These are phyloP conservation scores for Globisporangium nodosum DNA, from an alignment of 352 stramenopile species.

Conservation along the genomic window DNA sequence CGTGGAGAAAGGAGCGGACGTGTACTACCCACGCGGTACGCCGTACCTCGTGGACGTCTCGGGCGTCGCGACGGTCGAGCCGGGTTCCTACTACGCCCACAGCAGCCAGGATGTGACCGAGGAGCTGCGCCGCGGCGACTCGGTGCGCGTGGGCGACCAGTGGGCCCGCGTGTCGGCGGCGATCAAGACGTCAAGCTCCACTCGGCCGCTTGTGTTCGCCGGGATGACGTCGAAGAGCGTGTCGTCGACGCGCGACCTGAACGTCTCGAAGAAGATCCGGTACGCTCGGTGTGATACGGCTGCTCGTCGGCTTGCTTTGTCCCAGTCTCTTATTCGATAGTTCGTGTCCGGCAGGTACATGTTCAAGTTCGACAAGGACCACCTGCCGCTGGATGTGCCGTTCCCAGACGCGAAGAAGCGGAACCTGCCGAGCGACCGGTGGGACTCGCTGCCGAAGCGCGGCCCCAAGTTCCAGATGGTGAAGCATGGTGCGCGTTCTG, in stretches of 20 bases:
- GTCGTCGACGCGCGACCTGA: conserved; percentile 69
- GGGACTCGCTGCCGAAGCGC: conserved; percentile 64
- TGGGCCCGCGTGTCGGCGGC: conserved; percentile 80
- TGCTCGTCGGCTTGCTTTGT: conserved; percentile 5
- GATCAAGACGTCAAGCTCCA: conserved; percentile 67
- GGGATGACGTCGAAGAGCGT: conserved; percentile 73
- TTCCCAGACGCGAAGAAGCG: conserved; percentile 67
- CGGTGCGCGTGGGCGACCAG: conserved; percentile 67
- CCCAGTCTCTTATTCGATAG: too few species aligned
- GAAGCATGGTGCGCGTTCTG: conserved; percentile 50
- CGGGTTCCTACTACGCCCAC: conserved; percentile 61
- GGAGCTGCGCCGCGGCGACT: conserved; percentile 72
- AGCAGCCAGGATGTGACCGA: conserved; percentile 57
- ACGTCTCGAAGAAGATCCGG: conserved; percentile 78
- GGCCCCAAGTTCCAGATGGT: conserved; percentile 72
- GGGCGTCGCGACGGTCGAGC: conserved; percentile 63
- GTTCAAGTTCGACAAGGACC: conserved; percentile 82
- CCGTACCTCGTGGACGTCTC: conserved; percentile 74
- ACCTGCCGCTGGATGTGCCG: conserved; percentile 69
- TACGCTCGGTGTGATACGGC: neutral
- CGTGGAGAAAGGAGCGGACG: conserved; percentile 63
- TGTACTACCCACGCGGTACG: conserved; percentile 67
- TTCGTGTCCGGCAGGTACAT: conserved; percentile 34
- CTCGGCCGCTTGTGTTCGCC: conserved; percentile 56
- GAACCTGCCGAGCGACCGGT: conserved; percentile 58